phyloP scores from a whole-genome alignment of 1,284 basidiomycete genomes.

The Cystobasidium slooffiae region DNA sequence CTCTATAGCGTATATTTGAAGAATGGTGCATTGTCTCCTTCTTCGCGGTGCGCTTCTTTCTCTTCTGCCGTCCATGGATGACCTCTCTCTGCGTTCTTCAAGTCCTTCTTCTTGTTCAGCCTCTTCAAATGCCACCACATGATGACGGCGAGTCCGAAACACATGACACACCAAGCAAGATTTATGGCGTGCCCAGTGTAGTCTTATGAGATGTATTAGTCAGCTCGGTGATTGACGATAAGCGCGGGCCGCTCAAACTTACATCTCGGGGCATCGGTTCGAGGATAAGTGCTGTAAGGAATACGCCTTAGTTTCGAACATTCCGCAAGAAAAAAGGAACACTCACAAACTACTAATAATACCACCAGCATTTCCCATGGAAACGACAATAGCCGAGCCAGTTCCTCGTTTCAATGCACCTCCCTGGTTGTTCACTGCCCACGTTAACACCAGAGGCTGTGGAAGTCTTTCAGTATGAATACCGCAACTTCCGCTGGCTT shows the following conservation, averaged over 20 bases:
- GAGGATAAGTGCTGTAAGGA: neutral
- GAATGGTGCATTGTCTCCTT: slow-evolving; percentile 24
- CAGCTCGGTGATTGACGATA: no score
- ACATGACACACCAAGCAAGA: slow-evolving; percentile 20
- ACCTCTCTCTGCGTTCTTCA: neutral
- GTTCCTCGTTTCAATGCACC: slow-evolving; percentile 63
- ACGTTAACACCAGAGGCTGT: slow-evolving; percentile 63
- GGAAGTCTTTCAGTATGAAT: neutral
- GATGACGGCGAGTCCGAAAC: slow-evolving; percentile 19
- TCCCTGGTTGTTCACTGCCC: slow-evolving; percentile 65
- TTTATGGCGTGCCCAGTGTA: slow-evolving; percentile 11
- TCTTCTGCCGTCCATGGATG: slow-evolving; percentile 28
- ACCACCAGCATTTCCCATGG: slow-evolving; percentile 31
- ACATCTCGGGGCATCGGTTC: neutral
- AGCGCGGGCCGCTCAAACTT: no score
- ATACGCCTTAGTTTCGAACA: neutral
- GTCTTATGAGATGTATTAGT: no score
- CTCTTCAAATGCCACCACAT: slow-evolving; percentile 27
- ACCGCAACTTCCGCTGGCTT: neutral
- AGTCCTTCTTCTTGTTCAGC: slow-evolving; percentile 37
- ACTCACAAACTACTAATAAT: slow-evolving; percentile 20
- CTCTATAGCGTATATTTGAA: slow-evolving; percentile 26
- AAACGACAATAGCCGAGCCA: slow-evolving; percentile 46
- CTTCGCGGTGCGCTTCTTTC: neutral
- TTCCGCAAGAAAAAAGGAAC: neutral